These are phyloP conservation scores for Pyrus hybrid DNA, from an alignment of 331 rosid species.

Conservation along the genomic window DNA sequence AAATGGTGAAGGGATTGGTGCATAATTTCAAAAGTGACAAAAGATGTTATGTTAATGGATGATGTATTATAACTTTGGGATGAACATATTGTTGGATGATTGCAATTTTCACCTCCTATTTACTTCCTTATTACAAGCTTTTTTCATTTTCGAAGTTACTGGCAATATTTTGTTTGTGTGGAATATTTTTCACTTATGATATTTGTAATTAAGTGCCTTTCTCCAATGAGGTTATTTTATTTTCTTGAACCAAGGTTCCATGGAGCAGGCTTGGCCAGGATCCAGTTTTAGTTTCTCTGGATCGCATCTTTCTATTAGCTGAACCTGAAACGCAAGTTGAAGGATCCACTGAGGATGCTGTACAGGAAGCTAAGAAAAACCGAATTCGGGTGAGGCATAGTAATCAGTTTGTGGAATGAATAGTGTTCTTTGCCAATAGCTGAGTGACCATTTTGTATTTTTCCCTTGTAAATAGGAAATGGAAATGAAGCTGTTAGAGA, in stretches of 20 bases:
- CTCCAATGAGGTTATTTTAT: conserved; percentile 13
- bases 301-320: conserved; percentile 87
- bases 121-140: neutral
- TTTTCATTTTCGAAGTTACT: too few relatives aligned
- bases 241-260: conserved; percentile 60
- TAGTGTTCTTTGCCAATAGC: conserved; percentile 7
- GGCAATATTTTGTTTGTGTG: too few relatives aligned
- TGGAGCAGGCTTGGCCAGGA: conserved; percentile 99
- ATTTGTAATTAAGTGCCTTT: neutral
- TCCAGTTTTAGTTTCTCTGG: conserved; percentile 85
- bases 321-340: conserved; percentile 95
- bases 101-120: neutral
- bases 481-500: conserved; percentile 85
- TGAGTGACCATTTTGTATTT: conserved; percentile 5
- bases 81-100: neutral
- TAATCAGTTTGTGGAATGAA: neutral
- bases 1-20: neutral
- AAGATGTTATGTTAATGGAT: neutral
- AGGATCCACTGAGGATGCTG: conserved; percentile 70
- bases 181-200: neutral
- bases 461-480: conserved; percentile 63
- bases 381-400: conserved; percentile 53
- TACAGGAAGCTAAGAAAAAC: conserved; percentile 89
- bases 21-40: neutral
- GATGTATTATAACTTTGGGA: neutral